phyloP scores from a whole-genome alignment of 768 basidiomycete species.

The Russula abietina region DNA sequence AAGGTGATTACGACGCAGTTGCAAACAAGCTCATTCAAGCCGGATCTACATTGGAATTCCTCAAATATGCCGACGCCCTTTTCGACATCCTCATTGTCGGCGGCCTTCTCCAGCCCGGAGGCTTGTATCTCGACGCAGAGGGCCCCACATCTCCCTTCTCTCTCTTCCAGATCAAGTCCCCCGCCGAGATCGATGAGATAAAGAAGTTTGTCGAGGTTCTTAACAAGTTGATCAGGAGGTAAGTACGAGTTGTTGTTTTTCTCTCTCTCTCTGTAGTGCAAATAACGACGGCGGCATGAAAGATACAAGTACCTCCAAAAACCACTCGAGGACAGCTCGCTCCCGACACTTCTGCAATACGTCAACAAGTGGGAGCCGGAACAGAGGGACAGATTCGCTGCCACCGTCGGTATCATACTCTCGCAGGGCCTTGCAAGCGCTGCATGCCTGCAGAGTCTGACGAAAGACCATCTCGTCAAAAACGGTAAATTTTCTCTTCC shows the following conservation, averaged over 20 bases:
- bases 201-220: slow-evolving; percentile 92
- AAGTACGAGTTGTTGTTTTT: slow-evolving; percentile 20
- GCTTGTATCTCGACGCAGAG: slow-evolving; percentile 82
- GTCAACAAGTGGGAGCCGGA: slow-evolving; percentile 74
- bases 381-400: slow-evolving; percentile 78
- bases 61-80: slow-evolving; percentile 95
- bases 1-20: slow-evolving; percentile 77
- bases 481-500: slow-evolving; percentile 56
- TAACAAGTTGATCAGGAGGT: slow-evolving; percentile 95
- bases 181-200: slow-evolving; percentile 76
- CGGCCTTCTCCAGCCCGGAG: slow-evolving; percentile 94
- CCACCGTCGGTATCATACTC: slow-evolving; percentile 75
- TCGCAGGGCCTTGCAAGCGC: slow-evolving; percentile 78
- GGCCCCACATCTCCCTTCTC: slow-evolving; percentile 85
- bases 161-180: slow-evolving; percentile 73
- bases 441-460: slow-evolving; percentile 70
- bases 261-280: background rate
- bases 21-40: slow-evolving; percentile 83
- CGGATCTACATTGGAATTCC: slow-evolving; percentile 86
- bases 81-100: slow-evolving; percentile 96
- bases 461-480: slow-evolving; percentile 93
- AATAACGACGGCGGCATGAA: slow-evolving; percentile 3
- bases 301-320: slow-evolving; percentile 99
- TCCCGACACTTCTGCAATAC: slow-evolving; percentile 84
- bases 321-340: slow-evolving; percentile 80